Evolutionary conservation across 2,329 filamentous ascomycete species (phyloP).

Genomic region (Aspergillus candidus): DNA sequence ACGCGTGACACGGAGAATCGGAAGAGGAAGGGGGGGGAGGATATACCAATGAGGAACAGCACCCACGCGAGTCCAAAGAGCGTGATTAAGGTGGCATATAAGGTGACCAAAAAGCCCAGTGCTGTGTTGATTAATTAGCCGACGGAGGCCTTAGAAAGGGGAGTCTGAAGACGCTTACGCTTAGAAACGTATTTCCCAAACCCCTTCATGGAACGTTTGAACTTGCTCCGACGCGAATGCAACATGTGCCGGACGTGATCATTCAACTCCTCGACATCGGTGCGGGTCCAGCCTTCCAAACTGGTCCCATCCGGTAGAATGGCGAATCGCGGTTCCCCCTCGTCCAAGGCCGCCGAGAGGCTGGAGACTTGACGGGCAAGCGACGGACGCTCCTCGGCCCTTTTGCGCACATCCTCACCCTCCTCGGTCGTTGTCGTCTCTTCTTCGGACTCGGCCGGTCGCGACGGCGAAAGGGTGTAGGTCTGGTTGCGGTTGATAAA

Average conservation of each 20-base stretch:
- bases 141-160: too few species aligned
- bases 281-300: slow-evolving; percentile 66
- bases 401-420: slow-evolving; percentile 19
- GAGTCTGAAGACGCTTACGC: slow-evolving; percentile 45
- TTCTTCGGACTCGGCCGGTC: slow-evolving; percentile 24
- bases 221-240: slow-evolving; percentile 70
- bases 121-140: slow-evolving; percentile 36
- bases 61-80: slow-evolving; percentile 84
- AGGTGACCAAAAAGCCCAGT: slow-evolving; percentile 73
- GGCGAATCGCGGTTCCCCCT: slow-evolving; percentile 68
- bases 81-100: slow-evolving; percentile 78
- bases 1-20: background rate
- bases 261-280: slow-evolving; percentile 70
- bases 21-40: background rate
- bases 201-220: slow-evolving; percentile 72
- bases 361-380: slow-evolving; percentile 44
- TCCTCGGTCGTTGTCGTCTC: slow-evolving; percentile 22
- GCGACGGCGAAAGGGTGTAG: slow-evolving; percentile 60
- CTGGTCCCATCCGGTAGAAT: slow-evolving; percentile 68
- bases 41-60: slow-evolving; percentile 71
- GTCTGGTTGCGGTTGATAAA: slow-evolving; percentile 72
- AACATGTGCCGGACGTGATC: slow-evolving; percentile 84
- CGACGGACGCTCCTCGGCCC: slow-evolving; percentile 22
- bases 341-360: slow-evolving; percentile 62
- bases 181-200: slow-evolving; percentile 73